Conservation (phyloP, 371 early-diverging fungal species). For the Syncephalastrum monosporum region DNA sequence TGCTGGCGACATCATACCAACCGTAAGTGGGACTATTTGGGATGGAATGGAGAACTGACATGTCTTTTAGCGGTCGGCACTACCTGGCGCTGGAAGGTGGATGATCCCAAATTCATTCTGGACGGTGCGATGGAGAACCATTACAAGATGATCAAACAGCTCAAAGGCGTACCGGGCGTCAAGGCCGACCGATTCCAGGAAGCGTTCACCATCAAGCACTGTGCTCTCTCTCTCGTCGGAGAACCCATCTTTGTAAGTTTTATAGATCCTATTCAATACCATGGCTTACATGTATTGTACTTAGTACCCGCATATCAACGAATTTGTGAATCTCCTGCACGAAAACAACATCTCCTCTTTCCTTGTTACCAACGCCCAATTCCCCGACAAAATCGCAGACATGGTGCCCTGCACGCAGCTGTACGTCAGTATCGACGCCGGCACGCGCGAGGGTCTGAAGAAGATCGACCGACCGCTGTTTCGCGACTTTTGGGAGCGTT, state of each 20-base stretch:
- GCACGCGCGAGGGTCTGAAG: constrained; percentile 75
- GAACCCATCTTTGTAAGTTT: constrained; percentile 74
- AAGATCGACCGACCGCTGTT: constrained; percentile 82
- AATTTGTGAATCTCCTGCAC: constrained; percentile 71
- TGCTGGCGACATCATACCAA: constrained; percentile 86
- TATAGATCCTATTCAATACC: no score
- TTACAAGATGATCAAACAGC: constrained; percentile 77
- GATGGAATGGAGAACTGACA: no score
- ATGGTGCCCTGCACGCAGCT: constrained; percentile 79
- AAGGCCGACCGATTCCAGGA: constrained; percentile 75
- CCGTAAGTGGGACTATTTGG: background rate
- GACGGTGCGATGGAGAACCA: constrained; percentile 78
- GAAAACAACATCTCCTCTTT: constrained; percentile 73
- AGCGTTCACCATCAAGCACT: constrained; percentile 68
- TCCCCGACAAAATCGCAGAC: constrained; percentile 68
- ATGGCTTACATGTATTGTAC: background rate
- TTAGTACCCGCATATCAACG: constrained; percentile 82
- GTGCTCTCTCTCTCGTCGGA: constrained; percentile 73
- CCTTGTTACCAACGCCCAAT: constrained; percentile 84
- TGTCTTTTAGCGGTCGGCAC: constrained; percentile 37
- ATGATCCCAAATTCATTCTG: constrained; percentile 71
- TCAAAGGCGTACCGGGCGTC: constrained; percentile 78
- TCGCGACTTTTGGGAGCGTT: constrained; percentile 84
- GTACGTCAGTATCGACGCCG: constrained; percentile 80
- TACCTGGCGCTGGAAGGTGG: constrained; percentile 77